A percentile compares a stretch with the other conserved stretches of the same genome.
Evolutionary conservation across 1,139 yeast species (phyloP).

Genomic region (Sugiyamaella sp.): DNA sequence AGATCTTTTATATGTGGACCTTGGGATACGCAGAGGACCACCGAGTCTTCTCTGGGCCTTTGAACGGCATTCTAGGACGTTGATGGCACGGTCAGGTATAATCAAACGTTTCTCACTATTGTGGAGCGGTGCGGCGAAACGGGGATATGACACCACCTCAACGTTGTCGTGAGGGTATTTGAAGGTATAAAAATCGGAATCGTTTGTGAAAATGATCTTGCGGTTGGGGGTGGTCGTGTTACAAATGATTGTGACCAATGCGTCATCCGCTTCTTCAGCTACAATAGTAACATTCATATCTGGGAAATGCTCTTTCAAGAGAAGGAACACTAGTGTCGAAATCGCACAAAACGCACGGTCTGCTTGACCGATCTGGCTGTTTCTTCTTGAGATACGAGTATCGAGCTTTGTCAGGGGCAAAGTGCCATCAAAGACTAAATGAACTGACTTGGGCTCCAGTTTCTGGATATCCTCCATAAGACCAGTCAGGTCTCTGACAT

Average conservation of each 20-base stretch:
- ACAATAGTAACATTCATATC: slow-evolving; percentile 18
- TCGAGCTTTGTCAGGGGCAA: slow-evolving; percentile 12
- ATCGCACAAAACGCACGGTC: slow-evolving; percentile 7
- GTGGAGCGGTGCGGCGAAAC: background rate
- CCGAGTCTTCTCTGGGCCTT: background rate
- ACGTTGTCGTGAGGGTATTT: slow-evolving; percentile 10
- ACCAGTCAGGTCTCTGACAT: background rate
- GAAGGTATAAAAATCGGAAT: slow-evolving; percentile 28
- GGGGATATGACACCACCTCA: slow-evolving; percentile 12
- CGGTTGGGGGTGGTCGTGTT: background rate
- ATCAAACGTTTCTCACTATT: background rate
- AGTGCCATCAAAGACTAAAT: slow-evolving; percentile 14
- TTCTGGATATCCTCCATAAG: slow-evolving; percentile 3
- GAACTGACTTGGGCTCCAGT: slow-evolving; percentile 1
- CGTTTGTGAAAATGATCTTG: slow-evolving; percentile 22
- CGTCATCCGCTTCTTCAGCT: slow-evolving; percentile 28
- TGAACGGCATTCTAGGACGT: background rate
- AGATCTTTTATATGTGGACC: background rate
- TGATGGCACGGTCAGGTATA: background rate
- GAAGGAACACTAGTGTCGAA: slow-evolving; percentile 16
- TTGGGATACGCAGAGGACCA: background rate
- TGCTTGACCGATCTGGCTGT: background rate
- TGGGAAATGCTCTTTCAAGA: slow-evolving; percentile 15
- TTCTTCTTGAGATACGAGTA: slow-evolving; percentile 8
- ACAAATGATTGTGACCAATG: slow-evolving; percentile 21